Conservation (phyloP, 1,284 basidiomycete genomes). For the Peniophora sp. region DNA sequence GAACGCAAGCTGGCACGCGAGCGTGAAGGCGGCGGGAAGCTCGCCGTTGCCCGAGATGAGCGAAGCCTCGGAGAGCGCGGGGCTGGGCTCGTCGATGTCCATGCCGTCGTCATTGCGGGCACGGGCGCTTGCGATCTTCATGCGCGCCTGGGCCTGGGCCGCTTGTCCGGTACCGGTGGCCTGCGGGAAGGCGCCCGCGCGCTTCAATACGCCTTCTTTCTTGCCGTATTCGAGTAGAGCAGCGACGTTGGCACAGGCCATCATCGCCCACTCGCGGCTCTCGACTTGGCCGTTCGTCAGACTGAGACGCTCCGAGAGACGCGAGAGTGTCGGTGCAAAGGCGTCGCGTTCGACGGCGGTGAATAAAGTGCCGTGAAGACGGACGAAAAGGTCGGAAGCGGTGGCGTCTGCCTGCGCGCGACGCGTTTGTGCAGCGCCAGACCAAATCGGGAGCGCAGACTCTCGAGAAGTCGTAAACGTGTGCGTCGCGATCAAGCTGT, state of each 20-base stretch:
- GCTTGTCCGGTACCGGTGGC: neutral
- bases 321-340: conserved; percentile 73
- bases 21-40: conserved; percentile 57
- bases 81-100: conserved; percentile 49
- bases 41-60: conserved; percentile 21
- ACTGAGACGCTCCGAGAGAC: conserved; percentile 80
- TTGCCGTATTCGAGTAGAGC: conserved; percentile 85
- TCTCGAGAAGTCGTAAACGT: conserved; percentile 84
- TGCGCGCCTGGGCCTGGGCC: conserved; percentile 24
- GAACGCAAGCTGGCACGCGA: conserved; percentile 77
- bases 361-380: conserved; percentile 93
- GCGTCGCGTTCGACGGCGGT: conserved; percentile 92
- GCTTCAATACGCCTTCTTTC: conserved; percentile 64
- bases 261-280: conserved; percentile 93
- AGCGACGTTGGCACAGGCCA: conserved; percentile 81
- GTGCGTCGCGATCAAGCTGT: conserved; percentile 82
- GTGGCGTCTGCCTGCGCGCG: conserved; percentile 71
- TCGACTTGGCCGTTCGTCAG: conserved; percentile 66
- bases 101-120: conserved; percentile 48
- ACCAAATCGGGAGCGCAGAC: conserved; percentile 82
- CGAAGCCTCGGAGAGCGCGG: conserved; percentile 28
- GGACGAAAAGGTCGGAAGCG: conserved; percentile 79
- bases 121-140: conserved; percentile 27
- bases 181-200: conserved; percentile 30
- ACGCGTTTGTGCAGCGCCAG: conserved; percentile 61